phyloP scores from a whole-genome alignment of 164 flowering plant genomes.

The Magnolia kwangsiensis region DNA sequence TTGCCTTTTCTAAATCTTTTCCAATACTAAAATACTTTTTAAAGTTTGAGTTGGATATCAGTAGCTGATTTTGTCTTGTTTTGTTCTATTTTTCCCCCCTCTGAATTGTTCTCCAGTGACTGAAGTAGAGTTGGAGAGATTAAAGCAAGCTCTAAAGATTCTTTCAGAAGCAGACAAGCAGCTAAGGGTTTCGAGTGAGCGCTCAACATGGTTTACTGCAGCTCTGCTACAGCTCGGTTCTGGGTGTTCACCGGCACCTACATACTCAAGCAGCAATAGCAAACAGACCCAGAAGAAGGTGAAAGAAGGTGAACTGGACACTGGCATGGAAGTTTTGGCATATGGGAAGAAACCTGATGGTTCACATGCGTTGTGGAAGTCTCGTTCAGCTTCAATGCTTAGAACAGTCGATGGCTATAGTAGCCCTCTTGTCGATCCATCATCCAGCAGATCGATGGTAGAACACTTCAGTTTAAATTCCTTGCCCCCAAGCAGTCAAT shows the following conservation, averaged over 20 bases:
- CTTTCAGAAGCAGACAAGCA: conserved; percentile 98
- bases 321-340: conserved; percentile 41
- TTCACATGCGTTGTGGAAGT: conserved; percentile 28
- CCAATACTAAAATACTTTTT: neutral
- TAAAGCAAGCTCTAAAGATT: conserved; percentile 82
- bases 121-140: conserved; percentile 70
- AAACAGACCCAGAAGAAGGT: conserved; percentile 68
- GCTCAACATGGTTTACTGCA: conserved; percentile 95
- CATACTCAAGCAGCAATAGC: conserved; percentile 63
- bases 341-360: conserved; percentile 35
- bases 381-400: conserved; percentile 33
- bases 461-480: conserved; percentile 25
- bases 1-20: neutral
- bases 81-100: neutral
- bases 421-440: conserved; percentile 25
- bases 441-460: conserved; percentile 14
- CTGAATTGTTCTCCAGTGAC: conserved; percentile 43
- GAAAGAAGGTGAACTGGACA: conserved; percentile 54
- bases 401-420: conserved; percentile 29
- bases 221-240: conserved; percentile 90
- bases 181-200: conserved; percentile 79
- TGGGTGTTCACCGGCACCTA: conserved; percentile 49
- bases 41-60: neutral
- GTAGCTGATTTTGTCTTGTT: neutral
- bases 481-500: conserved; percentile 25